Percentiles rank a stretch among this genome's conserved stretches.
Conservation (phyloP, 768 basidiomycete species). For the Obba rivulosa region DNA sequence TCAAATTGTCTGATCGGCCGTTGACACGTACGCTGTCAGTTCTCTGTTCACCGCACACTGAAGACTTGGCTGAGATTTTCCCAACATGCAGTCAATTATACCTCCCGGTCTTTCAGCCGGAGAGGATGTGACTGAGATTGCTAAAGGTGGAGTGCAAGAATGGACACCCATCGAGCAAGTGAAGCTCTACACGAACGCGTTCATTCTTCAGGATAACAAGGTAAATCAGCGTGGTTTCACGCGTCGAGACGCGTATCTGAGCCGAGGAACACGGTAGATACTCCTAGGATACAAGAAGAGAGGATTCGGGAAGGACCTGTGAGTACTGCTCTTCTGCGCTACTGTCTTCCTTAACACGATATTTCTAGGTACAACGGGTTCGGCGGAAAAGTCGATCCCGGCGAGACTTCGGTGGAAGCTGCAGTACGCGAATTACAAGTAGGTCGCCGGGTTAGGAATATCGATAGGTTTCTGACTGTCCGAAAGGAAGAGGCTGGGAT, state of each 20-base stretch:
- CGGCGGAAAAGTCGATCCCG: conserved; percentile 79
- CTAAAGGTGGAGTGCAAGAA: conserved; percentile 5
- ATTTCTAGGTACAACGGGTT: conserved; percentile 75
- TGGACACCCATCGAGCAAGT: conserved; percentile 43
- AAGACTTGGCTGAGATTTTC: no score
- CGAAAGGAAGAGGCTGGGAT: conserved; percentile 81
- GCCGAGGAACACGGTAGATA: conserved; percentile 48
- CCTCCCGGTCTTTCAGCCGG: no score
- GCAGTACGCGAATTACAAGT: conserved; percentile 75
- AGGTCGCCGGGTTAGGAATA: not conserved
- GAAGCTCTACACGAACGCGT: conserved; percentile 66
- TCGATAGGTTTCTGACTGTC: not conserved
- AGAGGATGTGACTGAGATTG: no score
- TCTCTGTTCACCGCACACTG: no score
- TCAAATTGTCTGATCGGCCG: no score
- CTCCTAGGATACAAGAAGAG: conserved; percentile 77
- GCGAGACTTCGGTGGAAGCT: conserved; percentile 63
- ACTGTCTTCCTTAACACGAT: not conserved
- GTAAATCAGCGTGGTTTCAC: conserved; percentile 1
- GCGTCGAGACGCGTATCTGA: not conserved
- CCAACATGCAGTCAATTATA: no score
- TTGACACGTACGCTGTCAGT: no score
- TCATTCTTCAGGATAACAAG: conserved; percentile 44
- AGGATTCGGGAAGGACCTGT: conserved; percentile 67
- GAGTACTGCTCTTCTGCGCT: conserved; percentile 14